phyloP scores from a whole-genome alignment of 257 asterid species.

The Catharanthus roseus region DNA sequence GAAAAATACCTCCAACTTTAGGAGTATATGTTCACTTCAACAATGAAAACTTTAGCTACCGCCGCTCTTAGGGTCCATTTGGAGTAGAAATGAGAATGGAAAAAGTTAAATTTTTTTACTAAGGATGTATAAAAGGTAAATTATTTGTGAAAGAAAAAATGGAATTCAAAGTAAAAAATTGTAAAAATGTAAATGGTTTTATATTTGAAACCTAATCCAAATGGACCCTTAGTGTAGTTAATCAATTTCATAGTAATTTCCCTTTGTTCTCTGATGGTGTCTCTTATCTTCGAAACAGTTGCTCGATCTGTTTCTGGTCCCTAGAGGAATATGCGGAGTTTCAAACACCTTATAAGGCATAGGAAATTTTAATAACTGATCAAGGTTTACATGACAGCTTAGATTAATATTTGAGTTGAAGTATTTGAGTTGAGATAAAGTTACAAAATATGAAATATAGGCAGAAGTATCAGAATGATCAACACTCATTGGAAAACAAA shows the following conservation, averaged over 20 bases:
- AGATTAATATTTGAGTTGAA: background rate
- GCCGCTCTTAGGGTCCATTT: too few relatives aligned
- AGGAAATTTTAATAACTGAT: background rate
- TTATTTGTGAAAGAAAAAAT: too few relatives aligned
- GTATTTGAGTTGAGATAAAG: background rate
- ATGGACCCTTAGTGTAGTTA: slow-evolving; percentile 88
- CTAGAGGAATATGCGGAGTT: slow-evolving; percentile 75
- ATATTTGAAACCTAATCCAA: too few relatives aligned
- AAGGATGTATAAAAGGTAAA: too few relatives aligned
- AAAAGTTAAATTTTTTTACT: too few relatives aligned
- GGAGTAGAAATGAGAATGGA: too few relatives aligned
- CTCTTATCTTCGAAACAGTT: slow-evolving; percentile 80
- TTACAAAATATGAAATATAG: background rate
- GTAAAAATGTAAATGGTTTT: too few relatives aligned
- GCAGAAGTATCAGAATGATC: background rate
- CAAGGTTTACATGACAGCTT: too few relatives aligned
- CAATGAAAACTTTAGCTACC: slow-evolving; percentile 44
- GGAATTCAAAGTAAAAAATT: too few relatives aligned
- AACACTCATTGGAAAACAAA: background rate
- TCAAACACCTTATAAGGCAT: slow-evolving; percentile 3
- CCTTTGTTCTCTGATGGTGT: slow-evolving; percentile 79
- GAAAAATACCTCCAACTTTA: slow-evolving; percentile 1
- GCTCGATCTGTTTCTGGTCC: slow-evolving; percentile 98
- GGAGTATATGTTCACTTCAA: slow-evolving; percentile 14
- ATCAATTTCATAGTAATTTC: slow-evolving; percentile 94